A percentile compares a stretch with the other conserved stretches of the same genome.
These are phyloP conservation scores for Tylopilus felleus DNA, from an alignment of 768 basidiomycete species.

Conservation along the genomic window DNA sequence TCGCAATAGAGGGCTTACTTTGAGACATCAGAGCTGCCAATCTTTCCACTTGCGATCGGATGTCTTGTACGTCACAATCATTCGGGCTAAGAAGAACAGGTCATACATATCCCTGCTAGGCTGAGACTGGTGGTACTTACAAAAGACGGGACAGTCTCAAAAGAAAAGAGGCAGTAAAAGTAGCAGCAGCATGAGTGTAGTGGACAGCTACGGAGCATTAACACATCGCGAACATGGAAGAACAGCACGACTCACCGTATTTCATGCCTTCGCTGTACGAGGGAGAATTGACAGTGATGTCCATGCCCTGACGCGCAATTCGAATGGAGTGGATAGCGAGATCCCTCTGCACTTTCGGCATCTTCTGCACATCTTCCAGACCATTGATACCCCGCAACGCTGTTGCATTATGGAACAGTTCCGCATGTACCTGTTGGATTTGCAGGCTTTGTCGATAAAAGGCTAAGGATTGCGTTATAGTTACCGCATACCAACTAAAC, in stretches of 20 bases:
- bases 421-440: constrained; percentile 85
- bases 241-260: constrained; percentile 56
- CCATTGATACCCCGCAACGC: constrained; percentile 80
- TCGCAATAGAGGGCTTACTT: constrained; percentile 46
- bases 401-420: constrained; percentile 80
- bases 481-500: constrained; percentile 3
- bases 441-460: constrained; percentile 88
- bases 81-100: constrained; percentile 55
- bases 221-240: background rate
- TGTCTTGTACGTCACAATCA: constrained; percentile 73
- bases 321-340: constrained; percentile 80
- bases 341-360: constrained; percentile 74
- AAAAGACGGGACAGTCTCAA: constrained; percentile 84
- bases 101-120: background rate
- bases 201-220: constrained; percentile 60
- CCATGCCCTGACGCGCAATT: constrained; percentile 75
- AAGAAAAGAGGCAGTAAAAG: constrained; percentile 88
- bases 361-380: constrained; percentile 80
- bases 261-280: constrained; percentile 90
- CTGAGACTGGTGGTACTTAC: constrained; percentile 43
- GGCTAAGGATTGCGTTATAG: constrained; percentile 38
- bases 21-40: constrained; percentile 73
- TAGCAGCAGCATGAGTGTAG: constrained; percentile 89
- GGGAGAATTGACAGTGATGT: constrained; percentile 81
- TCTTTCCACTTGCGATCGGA: constrained; percentile 74